phyloP scores from a whole-genome alignment of 2,329 filamentous ascomycete genomes.

The Alternaria viburni region DNA sequence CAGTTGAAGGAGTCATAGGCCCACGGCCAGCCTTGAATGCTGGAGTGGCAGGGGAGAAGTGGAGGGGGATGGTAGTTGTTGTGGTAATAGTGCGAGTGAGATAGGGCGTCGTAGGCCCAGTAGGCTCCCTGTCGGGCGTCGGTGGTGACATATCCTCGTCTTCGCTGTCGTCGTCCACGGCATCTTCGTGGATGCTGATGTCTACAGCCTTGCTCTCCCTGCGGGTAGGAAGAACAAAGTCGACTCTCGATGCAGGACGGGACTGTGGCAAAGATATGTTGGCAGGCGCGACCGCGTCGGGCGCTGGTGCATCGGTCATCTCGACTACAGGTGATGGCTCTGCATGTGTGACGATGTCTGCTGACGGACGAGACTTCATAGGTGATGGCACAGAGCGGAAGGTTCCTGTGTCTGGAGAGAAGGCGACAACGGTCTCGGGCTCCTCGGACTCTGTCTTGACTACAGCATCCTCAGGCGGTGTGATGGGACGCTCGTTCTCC shows the following conservation, averaged over 20 bases:
- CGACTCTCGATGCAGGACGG: constrained; percentile 12
- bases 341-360: constrained; percentile 11
- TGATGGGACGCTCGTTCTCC: constrained; percentile 25
- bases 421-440: constrained; percentile 35
- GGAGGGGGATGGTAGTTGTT: constrained; percentile 56
- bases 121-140: constrained; percentile 26
- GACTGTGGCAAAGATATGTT: constrained; percentile 16
- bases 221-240: constrained; percentile 9
- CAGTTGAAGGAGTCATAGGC: constrained; percentile 44
- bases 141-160: constrained; percentile 33
- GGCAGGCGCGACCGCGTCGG: constrained; percentile 21
- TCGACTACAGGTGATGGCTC: constrained; percentile 29
- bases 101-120: constrained; percentile 40
- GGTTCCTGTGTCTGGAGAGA: constrained; percentile 49
- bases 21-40: constrained; percentile 32
- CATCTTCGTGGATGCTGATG: constrained; percentile 44
- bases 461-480: constrained; percentile 25
- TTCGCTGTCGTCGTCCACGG: constrained; percentile 39
- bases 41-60: constrained; percentile 52
- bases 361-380: constrained; percentile 24
- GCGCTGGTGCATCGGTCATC: constrained; percentile 26
- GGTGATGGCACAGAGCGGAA: constrained; percentile 45
- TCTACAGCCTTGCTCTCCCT: constrained; percentile 23
- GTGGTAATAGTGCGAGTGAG: constrained; percentile 54
- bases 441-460: constrained; percentile 3